Base-by-base conservation (phyloP, 2,329 filamentous ascomycete genomes). In the Diaporthe citrichinensis region DNA sequence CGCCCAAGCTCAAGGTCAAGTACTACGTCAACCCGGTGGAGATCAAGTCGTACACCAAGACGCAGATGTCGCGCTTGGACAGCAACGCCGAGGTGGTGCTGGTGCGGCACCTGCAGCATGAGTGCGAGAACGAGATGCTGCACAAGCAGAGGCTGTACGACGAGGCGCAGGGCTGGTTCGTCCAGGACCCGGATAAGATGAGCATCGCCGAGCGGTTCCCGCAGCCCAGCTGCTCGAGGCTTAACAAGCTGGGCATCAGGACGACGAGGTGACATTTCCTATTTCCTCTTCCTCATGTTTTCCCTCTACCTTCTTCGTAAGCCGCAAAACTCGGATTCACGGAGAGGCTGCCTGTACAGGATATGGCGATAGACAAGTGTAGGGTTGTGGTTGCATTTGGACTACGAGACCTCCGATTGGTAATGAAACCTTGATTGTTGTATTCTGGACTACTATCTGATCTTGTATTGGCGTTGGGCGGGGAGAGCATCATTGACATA, bases 11-110 rank as follows among this genome's bases (percentile, higher is more conserved):
- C 77, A 92, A 93, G 71, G 89, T 98, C 71, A 90, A 94, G 76
- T 99, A 98, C 86, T 99, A 90, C 81, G 90, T 98, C 77, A 93
- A 98, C 82, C 95, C 95, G 1, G 83, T 84, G 6, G 96, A 98
- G 39, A 90, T 98, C 41, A 89, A 90, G 39, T 91, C 93, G 49
- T 96, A 92, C 83, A 92, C 89, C 73, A 84, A 89, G 15, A 88
- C 90, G 74, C 94, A 97, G 82, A 90, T 98, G 81, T 86, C 87
- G 65, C 90, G 93, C 79, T 87, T 99, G 44, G 97, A 98, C 83
- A 89, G 91, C 78, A 89, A 88, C 74, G 97, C 95, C 62, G 96
- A 98, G 83, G 85, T 90, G 4, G 90, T 91, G 53, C 94, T 94
- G 78, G 87, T 98, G 55, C 88, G 91, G 69, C 88, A 89, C 49